Conservation (phyloP, 768 basidiomycete species). For the Suillus hirtellus region DNA sequence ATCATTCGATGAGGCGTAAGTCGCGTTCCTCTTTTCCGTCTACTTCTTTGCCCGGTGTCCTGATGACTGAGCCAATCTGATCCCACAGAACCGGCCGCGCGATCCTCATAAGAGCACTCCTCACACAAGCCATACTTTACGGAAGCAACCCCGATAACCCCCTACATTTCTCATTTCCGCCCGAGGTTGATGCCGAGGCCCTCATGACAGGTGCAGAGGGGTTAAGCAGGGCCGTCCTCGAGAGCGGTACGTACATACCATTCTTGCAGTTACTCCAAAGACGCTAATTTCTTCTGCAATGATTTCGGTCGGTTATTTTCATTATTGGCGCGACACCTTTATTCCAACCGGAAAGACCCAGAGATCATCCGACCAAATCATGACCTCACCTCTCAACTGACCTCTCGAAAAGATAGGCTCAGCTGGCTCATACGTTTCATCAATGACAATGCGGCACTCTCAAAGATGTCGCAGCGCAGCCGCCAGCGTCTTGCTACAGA, state of each 20-base stretch:
- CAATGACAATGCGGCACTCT: conserved; percentile 79
- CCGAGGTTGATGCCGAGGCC: conserved; percentile 75
- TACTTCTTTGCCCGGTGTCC: not conserved
- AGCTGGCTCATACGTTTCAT: conserved; percentile 89
- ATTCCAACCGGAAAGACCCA: conserved; percentile 42
- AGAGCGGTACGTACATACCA: conserved; percentile 55
- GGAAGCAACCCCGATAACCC: conserved; percentile 77
- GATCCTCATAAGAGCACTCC: conserved; percentile 71
- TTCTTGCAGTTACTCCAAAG: not conserved
- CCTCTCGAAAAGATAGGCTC: conserved; percentile 70
- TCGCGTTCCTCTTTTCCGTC: conserved; percentile 9
- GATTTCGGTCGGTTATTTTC: not conserved
- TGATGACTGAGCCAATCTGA: conserved; percentile 6
- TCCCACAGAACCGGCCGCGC: conserved; percentile 56
- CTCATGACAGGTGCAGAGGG: conserved; percentile 80
- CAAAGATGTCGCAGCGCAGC: conserved; percentile 81
- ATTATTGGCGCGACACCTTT: not conserved
- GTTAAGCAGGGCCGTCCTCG: conserved; percentile 66
- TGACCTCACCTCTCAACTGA: conserved; percentile 78
- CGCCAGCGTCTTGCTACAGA: conserved; percentile 76
- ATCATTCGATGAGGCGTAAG: conserved; percentile 65
- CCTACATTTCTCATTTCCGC: conserved; percentile 77
- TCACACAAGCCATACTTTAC: conserved; percentile 83
- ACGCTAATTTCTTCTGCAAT: not conserved
- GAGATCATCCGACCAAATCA: conserved; percentile 72